These are phyloP conservation scores for Penicillium paradoxum DNA, from an alignment of 495 filamentous ascomycete species.

Conservation along the genomic window DNA sequence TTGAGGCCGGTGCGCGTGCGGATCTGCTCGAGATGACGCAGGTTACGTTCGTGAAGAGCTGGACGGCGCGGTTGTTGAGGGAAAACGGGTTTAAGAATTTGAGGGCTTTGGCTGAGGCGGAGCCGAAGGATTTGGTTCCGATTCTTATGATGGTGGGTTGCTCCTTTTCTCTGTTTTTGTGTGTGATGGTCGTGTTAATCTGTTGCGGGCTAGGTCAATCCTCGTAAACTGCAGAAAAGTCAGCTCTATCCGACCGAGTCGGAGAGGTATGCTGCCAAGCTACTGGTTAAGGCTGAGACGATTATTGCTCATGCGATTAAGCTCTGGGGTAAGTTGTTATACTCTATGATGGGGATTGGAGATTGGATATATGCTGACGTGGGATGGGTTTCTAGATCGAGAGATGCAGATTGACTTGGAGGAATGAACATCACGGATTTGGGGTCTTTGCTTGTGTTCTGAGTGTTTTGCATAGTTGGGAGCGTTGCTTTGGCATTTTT, in stretches of 20 bases:
- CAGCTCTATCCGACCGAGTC: conserved; percentile 56
- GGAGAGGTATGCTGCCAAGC: conserved; percentile 57
- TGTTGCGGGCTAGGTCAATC: conserved; percentile 25
- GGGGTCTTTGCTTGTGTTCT: neutral
- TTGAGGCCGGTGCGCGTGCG: conserved; percentile 68
- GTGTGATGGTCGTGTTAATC: neutral
- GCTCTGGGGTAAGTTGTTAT: conserved; percentile 55
- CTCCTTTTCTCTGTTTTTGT: neutral
- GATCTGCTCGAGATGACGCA: conserved; percentile 70
- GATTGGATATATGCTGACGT: neutral
- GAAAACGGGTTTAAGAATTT: conserved; percentile 72
- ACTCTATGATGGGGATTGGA: neutral
- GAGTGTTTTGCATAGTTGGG: too few relatives aligned
- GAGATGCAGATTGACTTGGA: conserved; percentile 44
- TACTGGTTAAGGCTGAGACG: conserved; percentile 61
- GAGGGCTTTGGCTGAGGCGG: conserved; percentile 61
- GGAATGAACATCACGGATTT: conserved; percentile 18
- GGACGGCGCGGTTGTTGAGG: conserved; percentile 69
- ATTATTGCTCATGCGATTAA: conserved; percentile 67
- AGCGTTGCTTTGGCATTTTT: too few relatives aligned
- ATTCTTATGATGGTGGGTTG: conserved; percentile 59
- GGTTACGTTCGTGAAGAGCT: conserved; percentile 73
- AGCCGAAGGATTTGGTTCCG: conserved; percentile 63
- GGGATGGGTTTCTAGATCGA: conserved; percentile 24
- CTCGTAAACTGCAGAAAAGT: conserved; percentile 54